These are phyloP conservation scores for Thelonectria olida DNA, from an alignment of 2,329 filamentous ascomycete species.

Conservation along the genomic window DNA sequence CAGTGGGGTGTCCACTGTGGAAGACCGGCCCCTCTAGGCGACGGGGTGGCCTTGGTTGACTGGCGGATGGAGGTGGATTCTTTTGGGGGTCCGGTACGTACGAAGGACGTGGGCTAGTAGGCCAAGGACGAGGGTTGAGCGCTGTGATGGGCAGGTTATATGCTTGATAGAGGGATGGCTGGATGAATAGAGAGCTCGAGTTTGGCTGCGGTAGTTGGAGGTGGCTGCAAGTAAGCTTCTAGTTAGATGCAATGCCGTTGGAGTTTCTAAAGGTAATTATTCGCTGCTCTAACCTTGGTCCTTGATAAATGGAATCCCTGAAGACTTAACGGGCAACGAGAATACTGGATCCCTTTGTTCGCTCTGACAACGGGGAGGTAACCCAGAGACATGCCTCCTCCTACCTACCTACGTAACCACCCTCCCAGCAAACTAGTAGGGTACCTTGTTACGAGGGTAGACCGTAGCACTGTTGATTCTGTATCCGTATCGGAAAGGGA, in stretches of 20 bases:
- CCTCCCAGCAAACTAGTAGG: slow-evolving; percentile 1
- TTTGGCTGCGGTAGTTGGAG: background rate
- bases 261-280: background rate
- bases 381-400: slow-evolving; percentile 5
- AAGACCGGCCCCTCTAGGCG: slow-evolving; percentile 33
- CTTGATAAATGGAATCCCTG: background rate
- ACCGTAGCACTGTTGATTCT: slow-evolving; percentile 8
- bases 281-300: background rate
- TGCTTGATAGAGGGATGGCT: slow-evolving; percentile 9
- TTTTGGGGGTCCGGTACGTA: slow-evolving; percentile 28
- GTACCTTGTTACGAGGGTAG: slow-evolving; percentile 7
- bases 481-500: background rate
- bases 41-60: slow-evolving; percentile 19
- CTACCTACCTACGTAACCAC: background rate
- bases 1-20: slow-evolving; percentile 33
- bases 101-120: background rate
- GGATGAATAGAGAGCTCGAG: background rate
- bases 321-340: background rate
- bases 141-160: slow-evolving; percentile 16
- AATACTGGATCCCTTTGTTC: slow-evolving; percentile 9
- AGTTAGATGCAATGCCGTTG: no score
- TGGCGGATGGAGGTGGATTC: slow-evolving; percentile 26
- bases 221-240: background rate
- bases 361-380: slow-evolving; percentile 21
- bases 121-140: slow-evolving; percentile 6